Evolutionary conservation across 2,329 filamentous ascomycete species (phyloP).

Genomic region (Botrytis medusae): DNA sequence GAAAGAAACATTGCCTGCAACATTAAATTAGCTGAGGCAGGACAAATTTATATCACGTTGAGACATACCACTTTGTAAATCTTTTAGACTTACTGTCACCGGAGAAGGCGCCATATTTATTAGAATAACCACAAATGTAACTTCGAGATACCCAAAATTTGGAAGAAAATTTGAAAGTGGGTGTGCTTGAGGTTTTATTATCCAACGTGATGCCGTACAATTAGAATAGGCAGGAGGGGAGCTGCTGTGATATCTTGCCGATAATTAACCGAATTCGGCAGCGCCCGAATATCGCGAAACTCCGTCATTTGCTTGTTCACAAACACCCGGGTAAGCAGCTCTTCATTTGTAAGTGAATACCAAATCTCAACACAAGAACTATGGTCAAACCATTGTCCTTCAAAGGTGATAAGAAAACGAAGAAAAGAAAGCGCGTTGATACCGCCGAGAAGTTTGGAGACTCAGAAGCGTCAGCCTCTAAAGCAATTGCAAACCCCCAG

Average conservation of each 20-base stretch:
- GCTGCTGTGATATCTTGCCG: neutral
- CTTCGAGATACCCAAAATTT: neutral
- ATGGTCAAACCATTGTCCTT: conserved; percentile 92
- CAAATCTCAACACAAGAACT: conserved; percentile 32
- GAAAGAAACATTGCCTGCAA: conserved; percentile 64
- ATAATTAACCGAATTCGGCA: conserved; percentile 13
- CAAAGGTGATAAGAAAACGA: conserved; percentile 95
- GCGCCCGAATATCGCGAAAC: conserved; percentile 16
- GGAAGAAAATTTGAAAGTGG: neutral
- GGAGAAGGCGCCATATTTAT: conserved; percentile 33
- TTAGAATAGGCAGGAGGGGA: neutral
- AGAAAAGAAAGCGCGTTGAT: conserved; percentile 80
- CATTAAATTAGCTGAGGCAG: conserved; percentile 23
- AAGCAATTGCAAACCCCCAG: conserved; percentile 29
- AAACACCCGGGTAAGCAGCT: conserved; percentile 13
- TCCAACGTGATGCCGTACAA: neutral
- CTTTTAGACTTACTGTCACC: conserved; percentile 58
- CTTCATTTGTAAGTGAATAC: conserved; percentile 5
- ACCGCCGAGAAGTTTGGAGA: conserved; percentile 44
- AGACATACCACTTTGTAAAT: conserved; percentile 56
- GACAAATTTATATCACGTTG: neutral
- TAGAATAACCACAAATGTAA: neutral
- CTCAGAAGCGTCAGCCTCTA: conserved; percentile 30
- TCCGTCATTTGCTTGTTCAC: neutral
- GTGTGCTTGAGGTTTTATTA: neutral